Base-by-base conservation (phyloP, 176 grass and related monocot genomes). In the Typha latifolia region DNA sequence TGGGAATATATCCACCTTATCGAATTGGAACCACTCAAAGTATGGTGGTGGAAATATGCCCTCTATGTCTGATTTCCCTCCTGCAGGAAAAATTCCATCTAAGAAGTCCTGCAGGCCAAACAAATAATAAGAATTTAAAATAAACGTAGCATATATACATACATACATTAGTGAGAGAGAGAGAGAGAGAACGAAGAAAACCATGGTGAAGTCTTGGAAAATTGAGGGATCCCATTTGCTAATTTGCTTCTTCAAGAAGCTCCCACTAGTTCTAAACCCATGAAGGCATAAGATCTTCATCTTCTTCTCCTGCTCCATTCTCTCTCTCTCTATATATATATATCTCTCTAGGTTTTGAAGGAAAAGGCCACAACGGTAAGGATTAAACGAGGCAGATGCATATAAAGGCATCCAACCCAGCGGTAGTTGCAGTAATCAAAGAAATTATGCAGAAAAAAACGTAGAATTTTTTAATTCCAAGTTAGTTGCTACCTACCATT, bases 21-120 rank as follows among this genome's bases (percentile, higher is more conserved):
- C 80, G 66, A 89, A 89, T 69, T 96, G 88, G 64, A 91, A 96
- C 88, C 93, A 96, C 63, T 96, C 88, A 1, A 89, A 96, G 61
- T 89, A 96, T 12, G 85, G 93, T 34, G 74, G 78, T 2, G 88
- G 88, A 51, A 89, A 92, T 80, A 96, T 80, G 53, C 82, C 82
- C 59, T 89, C 85, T 51, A 89, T 89, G 0, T 86, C 78, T 1
- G 93, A 89, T 24, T 89, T 89, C 4, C 80, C 93, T 31, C 88
- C 85, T 15, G 93, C 88, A 26, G 78, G 78, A 69, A 84, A 89
- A 0, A 74, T 31, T 3, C 88, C 88, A 78, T 97, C 93, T 24
- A 73, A 85, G 66, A 89, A 92, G 6, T 86, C 83, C 93, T 97
- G 71, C 9, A 57, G 49, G 22, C 12, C 29, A 22, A 65, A 27